Evolutionary conservation across 169 alveolate species (phyloP).

Genomic region (Plasmodium inui): DNA sequence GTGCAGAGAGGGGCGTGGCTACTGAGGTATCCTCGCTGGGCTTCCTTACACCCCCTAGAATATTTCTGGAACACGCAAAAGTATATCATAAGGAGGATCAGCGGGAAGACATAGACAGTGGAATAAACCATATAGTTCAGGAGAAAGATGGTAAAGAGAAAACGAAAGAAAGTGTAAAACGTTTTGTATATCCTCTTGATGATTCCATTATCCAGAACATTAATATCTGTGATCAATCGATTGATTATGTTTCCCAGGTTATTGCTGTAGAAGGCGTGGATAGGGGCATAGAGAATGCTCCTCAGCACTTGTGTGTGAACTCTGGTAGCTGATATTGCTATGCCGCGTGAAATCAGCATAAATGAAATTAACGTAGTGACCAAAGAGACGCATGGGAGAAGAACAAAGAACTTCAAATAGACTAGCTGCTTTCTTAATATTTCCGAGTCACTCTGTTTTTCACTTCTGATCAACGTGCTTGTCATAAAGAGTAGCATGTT

Average conservation of each 20-base stretch:
- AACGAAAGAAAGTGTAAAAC: constrained; percentile 56
- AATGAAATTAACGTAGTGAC: constrained; percentile 15
- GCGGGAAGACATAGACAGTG: constrained; percentile 30
- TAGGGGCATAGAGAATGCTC: constrained; percentile 78
- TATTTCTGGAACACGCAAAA: constrained; percentile 42
- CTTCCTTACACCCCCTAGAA: constrained; percentile 80
- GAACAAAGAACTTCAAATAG: constrained; percentile 12
- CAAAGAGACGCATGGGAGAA: constrained; percentile 52
- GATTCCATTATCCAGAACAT: constrained; percentile 78
- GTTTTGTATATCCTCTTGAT: constrained; percentile 77
- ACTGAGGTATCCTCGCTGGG: constrained; percentile 79
- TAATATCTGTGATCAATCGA: constrained; percentile 78
- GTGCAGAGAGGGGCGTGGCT: constrained; percentile 78
- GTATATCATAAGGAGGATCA: constrained; percentile 41
- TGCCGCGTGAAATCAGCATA: constrained; percentile 71
- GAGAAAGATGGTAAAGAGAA: constrained; percentile 56
- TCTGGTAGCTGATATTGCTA: constrained; percentile 67
- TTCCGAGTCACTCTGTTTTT: constrained; percentile 6
- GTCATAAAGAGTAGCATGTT: constrained; percentile 27
- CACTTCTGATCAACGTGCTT: constrained; percentile 14
- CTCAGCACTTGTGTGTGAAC: constrained; percentile 76
- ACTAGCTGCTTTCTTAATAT: neutral
- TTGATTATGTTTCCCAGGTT: constrained; percentile 79
- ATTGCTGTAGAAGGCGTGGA: constrained; percentile 79
- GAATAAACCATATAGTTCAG: constrained; percentile 55